Base-by-base conservation (phyloP, 352 stramenopile species). In the Phytopythium ostracodes region DNA sequence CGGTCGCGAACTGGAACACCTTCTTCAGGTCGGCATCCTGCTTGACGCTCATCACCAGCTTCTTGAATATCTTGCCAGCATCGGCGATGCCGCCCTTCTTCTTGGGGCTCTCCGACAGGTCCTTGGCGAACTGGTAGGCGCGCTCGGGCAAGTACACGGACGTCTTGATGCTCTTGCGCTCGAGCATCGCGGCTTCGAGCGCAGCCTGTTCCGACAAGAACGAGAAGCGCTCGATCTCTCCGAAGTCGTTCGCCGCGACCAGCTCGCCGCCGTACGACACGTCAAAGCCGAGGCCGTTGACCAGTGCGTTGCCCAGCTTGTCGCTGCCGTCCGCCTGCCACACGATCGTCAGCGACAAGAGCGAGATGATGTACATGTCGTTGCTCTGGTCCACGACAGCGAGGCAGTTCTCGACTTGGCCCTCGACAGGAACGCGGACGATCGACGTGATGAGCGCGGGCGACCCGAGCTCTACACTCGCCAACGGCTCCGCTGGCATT, bases 1-100 rank as follows among this genome's bases (percentile, higher is more conserved):
- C 73, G 1, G 66, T 76, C 7, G 76, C 80, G 58, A 91, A 90
- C n/a, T 83, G 75, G 40, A 94, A 91, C 8, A 94, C 67, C 52
- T 89, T 86, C 62, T 85, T 87, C 56, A 94, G 72, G 52, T 94
- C 80, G 27, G 68, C 79, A n/a, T 88, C 79, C 36, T 79, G 72
- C 27, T 82, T 88, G 27, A 82, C 67, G 31, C 72, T 80, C 15
- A 78, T 73, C 15, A 94, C 82, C 35, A 92, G 70, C 57, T 89
- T 89, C 66, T 90, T 92, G 27, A 94, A 82, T 58, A 88, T 83
- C 38, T 79, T 84, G 11, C 73, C 69, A 24, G 73, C 73, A 60
- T 81, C 79, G 7, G 72, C 64, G 35, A 80, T 75, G 25, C 83
- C 76, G 15, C 63, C 66, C 57, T 85, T 81, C 62, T 87, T 89